Evolutionary conservation across 495 filamentous ascomycete species (phyloP).

Genomic region (Hypoxylon intermedium): DNA sequence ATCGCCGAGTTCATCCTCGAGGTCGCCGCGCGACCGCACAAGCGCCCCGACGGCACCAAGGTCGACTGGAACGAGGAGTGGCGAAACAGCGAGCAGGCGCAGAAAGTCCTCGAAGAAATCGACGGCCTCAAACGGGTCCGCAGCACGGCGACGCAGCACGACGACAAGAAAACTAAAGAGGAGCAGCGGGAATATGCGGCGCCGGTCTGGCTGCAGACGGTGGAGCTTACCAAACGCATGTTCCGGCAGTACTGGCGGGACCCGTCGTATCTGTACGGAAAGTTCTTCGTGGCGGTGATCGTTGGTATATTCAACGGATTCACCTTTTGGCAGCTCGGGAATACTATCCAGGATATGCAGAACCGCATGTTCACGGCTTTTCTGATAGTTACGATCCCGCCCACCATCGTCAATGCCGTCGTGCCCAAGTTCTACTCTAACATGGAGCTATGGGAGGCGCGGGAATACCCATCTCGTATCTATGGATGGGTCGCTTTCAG

Average conservation of each 20-base stretch:
- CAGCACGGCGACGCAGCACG: constrained; percentile 45
- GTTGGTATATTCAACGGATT: constrained; percentile 82
- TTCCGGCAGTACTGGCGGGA: constrained; percentile 83
- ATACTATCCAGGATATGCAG: constrained; percentile 74
- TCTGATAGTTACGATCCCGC: constrained; percentile 75
- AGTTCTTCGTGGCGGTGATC: constrained; percentile 60
- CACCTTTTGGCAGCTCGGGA: constrained; percentile 79
- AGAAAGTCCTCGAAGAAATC: constrained; percentile 71
- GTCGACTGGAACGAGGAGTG: constrained; percentile 84
- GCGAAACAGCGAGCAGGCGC: constrained; percentile 72
- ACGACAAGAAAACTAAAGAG: constrained; percentile 17
- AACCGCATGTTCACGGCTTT: constrained; percentile 81
- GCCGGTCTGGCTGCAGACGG: constrained; percentile 50
- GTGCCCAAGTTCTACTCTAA: constrained; percentile 85
- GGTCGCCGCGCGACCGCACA: constrained; percentile 74
- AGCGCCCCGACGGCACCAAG: constrained; percentile 69
- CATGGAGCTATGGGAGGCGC: constrained; percentile 74
- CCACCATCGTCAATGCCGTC: constrained; percentile 74
- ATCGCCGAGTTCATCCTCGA: constrained; percentile 88
- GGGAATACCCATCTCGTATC: constrained; percentile 78
- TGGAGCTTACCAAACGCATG: constrained; percentile 63
- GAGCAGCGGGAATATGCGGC: constrained; percentile 47
- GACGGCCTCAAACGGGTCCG: constrained; percentile 62
- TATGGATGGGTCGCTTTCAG: constrained; percentile 87
- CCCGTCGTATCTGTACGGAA: constrained; percentile 76